Base-by-base conservation (phyloP, 345 rosid genomes). In the Dipteronia dyeriana region DNA sequence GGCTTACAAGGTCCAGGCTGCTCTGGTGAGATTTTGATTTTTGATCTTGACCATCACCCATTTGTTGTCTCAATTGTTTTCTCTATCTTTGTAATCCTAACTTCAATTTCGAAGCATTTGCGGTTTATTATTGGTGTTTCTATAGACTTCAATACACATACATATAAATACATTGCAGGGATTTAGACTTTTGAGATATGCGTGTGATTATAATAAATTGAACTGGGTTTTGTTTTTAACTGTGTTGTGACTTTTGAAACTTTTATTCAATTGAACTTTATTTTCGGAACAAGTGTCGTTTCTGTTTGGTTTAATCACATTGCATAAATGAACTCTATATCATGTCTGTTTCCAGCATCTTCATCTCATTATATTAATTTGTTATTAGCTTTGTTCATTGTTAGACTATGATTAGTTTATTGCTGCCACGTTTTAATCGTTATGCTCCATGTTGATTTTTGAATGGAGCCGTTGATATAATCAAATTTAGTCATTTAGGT, bases 11-110 rank as follows among this genome's bases (percentile, higher is more conserved):
- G 63, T 66, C 34, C 76, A 61, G 62, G 61, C 29, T 22, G 78
- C 78, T 26, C 72, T 67, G 82, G 82, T 79, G 69, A 74, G 78
- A 29, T 16, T 39, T 56, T 54, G 59, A 63, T 34, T 34, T 34
- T 34, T 34, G 38, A 34, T 34, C 38, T 34, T 64, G 65, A 59
- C 5, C 45, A 60, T 39, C 38, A 4, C 72, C 66, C 47, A 25
- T 43, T 64, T 66, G 22, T 16, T 26, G 26, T 26, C 49, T 9
- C 45, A 39, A 16, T 39, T 39, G 34, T 68, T 76, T 6, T 9
- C 41, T 26, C 26, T 23, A 71, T 57, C 4, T 2, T 62, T 20
- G 38, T 31, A 70, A 34, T 49, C 29, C 9, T 9, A 51, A 71
- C 71, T 78, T 65, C 17, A 39, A 22, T 54, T 71, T 68, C 9